Conservation (phyloP, 108 stramenopile species). For the Nannochloropsis salina region DNA sequence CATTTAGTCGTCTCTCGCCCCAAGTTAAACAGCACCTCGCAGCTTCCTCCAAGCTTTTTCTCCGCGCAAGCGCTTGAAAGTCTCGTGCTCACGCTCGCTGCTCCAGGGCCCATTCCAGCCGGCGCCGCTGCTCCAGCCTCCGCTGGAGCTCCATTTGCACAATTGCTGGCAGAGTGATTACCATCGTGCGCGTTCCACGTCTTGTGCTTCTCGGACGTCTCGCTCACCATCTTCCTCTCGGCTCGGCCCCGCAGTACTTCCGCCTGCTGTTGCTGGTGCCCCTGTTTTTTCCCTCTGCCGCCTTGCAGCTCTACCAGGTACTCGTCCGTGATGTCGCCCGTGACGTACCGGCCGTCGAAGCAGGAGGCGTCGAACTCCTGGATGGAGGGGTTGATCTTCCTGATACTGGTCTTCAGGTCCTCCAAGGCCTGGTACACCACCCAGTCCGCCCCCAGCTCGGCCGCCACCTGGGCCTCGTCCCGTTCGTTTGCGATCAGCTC, state of each 20-base stretch:
- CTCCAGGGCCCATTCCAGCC: not conserved
- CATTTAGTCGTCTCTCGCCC: not conserved
- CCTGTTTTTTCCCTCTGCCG: slow-evolving; percentile 42
- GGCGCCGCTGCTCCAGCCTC: not conserved
- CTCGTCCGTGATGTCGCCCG: slow-evolving; percentile 67
- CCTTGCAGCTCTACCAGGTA: slow-evolving; percentile 71
- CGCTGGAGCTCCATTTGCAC: not conserved
- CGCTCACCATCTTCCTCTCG: not conserved
- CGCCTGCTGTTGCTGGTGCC: slow-evolving; percentile 56
- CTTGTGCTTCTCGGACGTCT: not conserved
- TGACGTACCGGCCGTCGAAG: slow-evolving; percentile 82
- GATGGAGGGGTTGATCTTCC: not conserved
- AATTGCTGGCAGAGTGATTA: not conserved
- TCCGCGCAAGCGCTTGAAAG: not conserved
- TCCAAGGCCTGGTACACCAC: slow-evolving; percentile 66
- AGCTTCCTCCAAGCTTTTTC: not conserved
- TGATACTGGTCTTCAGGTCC: slow-evolving; percentile 59
- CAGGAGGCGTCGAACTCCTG: slow-evolving; percentile 74
- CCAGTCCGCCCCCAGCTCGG: slow-evolving; percentile 78
- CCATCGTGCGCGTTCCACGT: not conserved
- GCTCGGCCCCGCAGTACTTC: not conserved
- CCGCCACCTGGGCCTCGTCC: slow-evolving; percentile 72
- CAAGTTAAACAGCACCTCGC: slow-evolving; percentile 3
- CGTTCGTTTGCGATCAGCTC: slow-evolving; percentile 90
- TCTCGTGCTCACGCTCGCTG: not conserved